Conservation (phyloP, 2,329 filamentous ascomycete species). For the Endocalyx cinctus region DNA sequence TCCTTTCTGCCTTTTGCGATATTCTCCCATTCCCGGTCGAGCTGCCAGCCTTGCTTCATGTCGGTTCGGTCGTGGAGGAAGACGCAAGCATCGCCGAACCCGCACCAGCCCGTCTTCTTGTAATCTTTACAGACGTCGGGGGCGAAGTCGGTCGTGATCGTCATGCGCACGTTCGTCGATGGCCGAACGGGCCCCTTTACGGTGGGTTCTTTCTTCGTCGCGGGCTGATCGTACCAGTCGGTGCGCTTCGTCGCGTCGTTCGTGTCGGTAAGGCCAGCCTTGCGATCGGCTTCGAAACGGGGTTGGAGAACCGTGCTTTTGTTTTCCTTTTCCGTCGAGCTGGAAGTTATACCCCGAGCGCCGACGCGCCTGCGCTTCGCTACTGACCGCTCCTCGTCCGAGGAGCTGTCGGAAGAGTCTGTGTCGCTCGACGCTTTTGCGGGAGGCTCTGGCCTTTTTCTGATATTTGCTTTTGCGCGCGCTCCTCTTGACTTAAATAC, state of each 20-base stretch:
- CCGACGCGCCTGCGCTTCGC: conserved; percentile 60
- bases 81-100: conserved; percentile 77
- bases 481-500: conserved; percentile 87
- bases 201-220: conserved; percentile 47
- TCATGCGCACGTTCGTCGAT: conserved; percentile 81
- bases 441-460: conserved; percentile 77
- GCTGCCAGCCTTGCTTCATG: conserved; percentile 89
- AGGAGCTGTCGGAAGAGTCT: conserved; percentile 61
- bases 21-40: conserved; percentile 91
- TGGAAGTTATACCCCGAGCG: conserved; percentile 43
- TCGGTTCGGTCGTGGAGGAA: conserved; percentile 73
- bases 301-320: too few species aligned
- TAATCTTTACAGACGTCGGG: conserved; percentile 96
- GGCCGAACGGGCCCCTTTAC: conserved; percentile 76
- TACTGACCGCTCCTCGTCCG: conserved; percentile 76
- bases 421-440: conserved; percentile 58
- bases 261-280: conserved; percentile 56
- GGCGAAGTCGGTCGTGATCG: conserved; percentile 85
- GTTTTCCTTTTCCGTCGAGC: conserved; percentile 37
- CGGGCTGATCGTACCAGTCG: conserved; percentile 84
- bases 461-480: conserved; percentile 71
- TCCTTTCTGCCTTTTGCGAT: conserved; percentile 68
- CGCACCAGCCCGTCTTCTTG: conserved; percentile 69
- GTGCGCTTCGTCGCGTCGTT: conserved; percentile 88
- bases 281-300: conserved; percentile 59